phyloP scores from a whole-genome alignment of 192 early-diverging fungal species.

The Coemansia sp. region DNA sequence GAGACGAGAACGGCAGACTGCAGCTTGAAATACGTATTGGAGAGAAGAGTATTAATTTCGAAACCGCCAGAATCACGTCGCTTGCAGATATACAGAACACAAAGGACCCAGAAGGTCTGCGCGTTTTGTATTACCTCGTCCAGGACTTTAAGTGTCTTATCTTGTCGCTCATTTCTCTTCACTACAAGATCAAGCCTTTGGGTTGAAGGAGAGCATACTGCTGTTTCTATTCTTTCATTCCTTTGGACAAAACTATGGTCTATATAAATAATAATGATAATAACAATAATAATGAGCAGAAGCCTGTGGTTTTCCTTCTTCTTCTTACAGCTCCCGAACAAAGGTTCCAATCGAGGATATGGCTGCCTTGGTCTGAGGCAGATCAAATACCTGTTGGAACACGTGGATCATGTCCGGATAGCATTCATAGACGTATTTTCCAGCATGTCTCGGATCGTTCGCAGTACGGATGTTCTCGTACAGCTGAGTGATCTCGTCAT shows the following conservation, averaged over 20 bases:
- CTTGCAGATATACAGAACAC: slow-evolving; percentile 87
- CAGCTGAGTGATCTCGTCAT: slow-evolving; percentile 40
- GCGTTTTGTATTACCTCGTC: slow-evolving; percentile 95
- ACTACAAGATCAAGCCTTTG: slow-evolving; percentile 80
- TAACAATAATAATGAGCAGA: not conserved
- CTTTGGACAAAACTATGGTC: not conserved
- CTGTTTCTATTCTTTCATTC: not conserved
- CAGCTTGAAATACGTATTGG: slow-evolving; percentile 94
- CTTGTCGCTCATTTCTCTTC: slow-evolving; percentile 90
- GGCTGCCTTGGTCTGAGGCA: slow-evolving; percentile 21
- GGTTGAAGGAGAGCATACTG: slow-evolving; percentile 10
- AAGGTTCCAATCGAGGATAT: slow-evolving; percentile 34
- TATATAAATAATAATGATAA: slow-evolving; percentile 1
- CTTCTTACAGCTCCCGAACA: slow-evolving; percentile 17
- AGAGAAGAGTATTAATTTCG: slow-evolving; percentile 74
- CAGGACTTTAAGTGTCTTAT: slow-evolving; percentile 98
- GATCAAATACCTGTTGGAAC: slow-evolving; percentile 42
- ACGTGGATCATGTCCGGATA: slow-evolving; percentile 49
- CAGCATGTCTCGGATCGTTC: slow-evolving; percentile 12
- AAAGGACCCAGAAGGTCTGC: slow-evolving; percentile 91
- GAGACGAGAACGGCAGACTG: slow-evolving; percentile 86
- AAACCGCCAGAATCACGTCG: slow-evolving; percentile 92
- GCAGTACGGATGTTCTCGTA: slow-evolving; percentile 29
- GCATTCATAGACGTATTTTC: slow-evolving; percentile 32
- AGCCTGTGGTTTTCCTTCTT: too few relatives aligned